A percentile compares a stretch with the other conserved stretches of the same genome.
Conservation (phyloP, 2,329 filamentous ascomycete genomes). For the Epichloe uncinata region DNA sequence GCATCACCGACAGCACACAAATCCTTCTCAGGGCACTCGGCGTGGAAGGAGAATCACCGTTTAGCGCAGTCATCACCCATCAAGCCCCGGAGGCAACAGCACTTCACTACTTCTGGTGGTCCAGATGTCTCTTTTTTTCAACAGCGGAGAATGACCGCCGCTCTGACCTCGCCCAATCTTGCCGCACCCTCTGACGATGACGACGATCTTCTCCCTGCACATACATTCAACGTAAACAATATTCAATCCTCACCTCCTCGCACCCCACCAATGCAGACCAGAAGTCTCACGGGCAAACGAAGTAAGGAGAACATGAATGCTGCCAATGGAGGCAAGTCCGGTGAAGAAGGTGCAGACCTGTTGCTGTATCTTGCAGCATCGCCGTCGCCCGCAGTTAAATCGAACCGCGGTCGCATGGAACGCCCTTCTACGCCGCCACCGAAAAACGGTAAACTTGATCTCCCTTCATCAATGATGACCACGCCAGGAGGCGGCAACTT, state of each 20-base stretch:
- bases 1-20: conserved; percentile 45
- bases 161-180: conserved; percentile 46
- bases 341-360: conserved; percentile 70
- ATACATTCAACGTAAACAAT: conserved; percentile 55
- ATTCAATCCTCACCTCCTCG: conserved; percentile 70
- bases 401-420: conserved; percentile 38
- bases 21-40: conserved; percentile 39
- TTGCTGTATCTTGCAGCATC: conserved; percentile 81
- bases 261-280: conserved; percentile 59
- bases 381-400: conserved; percentile 64
- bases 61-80: conserved; percentile 79
- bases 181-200: conserved; percentile 62
- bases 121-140: conserved; percentile 73
- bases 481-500: conserved; percentile 61
- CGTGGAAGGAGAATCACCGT: conserved; percentile 67
- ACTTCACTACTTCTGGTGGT: conserved; percentile 58
- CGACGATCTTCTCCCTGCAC: conserved; percentile 63
- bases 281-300: conserved; percentile 32
- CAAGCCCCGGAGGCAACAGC: conserved; percentile 59
- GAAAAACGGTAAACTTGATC: conserved; percentile 50
- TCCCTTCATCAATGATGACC: conserved; percentile 80
- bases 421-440: conserved; percentile 66
- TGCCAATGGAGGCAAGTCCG: conserved; percentile 40
- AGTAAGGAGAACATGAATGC: conserved; percentile 32
- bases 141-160: conserved; percentile 52